Conservation (phyloP, 139 green algal genomes). For the Chlorella sp. region DNA sequence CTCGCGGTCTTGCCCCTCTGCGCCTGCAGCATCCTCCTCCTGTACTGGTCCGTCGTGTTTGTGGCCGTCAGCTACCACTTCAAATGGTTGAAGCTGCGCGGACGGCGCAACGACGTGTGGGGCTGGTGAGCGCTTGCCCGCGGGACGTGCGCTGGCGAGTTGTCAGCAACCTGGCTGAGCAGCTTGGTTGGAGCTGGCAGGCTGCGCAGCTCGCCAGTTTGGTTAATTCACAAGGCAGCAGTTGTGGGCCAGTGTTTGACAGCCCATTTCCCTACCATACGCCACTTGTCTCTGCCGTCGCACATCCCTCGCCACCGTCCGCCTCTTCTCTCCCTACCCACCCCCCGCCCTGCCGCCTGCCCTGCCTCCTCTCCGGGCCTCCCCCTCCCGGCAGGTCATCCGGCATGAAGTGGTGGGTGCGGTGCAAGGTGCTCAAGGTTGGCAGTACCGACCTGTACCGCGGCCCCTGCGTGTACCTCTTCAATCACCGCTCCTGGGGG, state of each 20-base stretch:
- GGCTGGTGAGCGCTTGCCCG: conserved; percentile 54
- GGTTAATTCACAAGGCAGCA: background rate
- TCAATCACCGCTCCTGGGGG: conserved; percentile 86
- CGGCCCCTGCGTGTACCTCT: conserved; percentile 68
- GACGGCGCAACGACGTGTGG: conserved; percentile 65
- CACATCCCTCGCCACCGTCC: background rate
- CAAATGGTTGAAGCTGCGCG: conserved; percentile 56
- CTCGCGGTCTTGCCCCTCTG: background rate
- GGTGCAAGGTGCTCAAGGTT: conserved; percentile 53
- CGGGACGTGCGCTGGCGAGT: background rate
- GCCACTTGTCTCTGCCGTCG: too few relatives aligned
- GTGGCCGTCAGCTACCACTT: conserved; percentile 52
- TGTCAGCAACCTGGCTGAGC: background rate
- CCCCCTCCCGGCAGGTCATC: conserved; percentile 51
- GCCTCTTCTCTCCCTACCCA: too few relatives aligned
- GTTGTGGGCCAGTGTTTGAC: too few relatives aligned
- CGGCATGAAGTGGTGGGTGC: conserved; percentile 52
- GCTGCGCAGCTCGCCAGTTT: background rate
- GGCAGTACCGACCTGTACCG: conserved; percentile 56
- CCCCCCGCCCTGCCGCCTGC: too few relatives aligned
- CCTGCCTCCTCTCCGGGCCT: background rate
- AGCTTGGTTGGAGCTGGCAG: background rate
- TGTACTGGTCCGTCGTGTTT: conserved; percentile 73
- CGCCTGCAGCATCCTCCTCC: conserved; percentile 43
- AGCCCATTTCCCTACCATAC: too few relatives aligned